Evolutionary conservation across 2,329 filamentous ascomycete genomes (phyloP), one percentile per base, ranked within the genome.

Genomic region (Amylocarpus encephaloides): DNA sequence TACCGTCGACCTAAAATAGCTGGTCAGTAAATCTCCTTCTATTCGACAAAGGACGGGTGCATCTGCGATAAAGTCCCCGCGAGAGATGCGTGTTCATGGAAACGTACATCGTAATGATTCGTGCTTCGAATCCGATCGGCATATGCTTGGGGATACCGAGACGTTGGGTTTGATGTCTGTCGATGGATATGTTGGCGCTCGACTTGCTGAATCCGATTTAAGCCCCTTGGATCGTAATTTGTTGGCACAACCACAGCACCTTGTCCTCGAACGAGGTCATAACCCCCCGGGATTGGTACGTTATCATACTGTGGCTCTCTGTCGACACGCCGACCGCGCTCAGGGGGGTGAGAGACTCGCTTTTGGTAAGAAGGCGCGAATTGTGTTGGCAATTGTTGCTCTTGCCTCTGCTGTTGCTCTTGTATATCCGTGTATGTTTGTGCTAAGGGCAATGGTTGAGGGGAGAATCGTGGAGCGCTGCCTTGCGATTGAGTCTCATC

Each of bases 221-320:
- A 35, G 18, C 58, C 58, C 26, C 54, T 54, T 12, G 60, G 59
- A 43, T 63, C 60, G 50, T 66, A 63, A 4, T 52, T 41, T 9
- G 61, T 60, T n/a, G 56, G 60, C 3, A 52, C 55, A 38, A 49
- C 16, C 13, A 51, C 48, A 6, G 57, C 54, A 13, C 64, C 64
- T 41, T 64, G 58, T 5, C 62, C 62, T 36, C 57, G 55, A 6
- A 66, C 65, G 2, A 64, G 46, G 13, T 46, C 33, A 43, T 67
- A 67, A 3, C 60, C 60, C 4, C 58, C 59, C 16, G 65, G 64
- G 39, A 66, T 66, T 2, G 63, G 64, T 7, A 65, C 63, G 26
- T 47, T 57, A 50, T 62, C 57, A 47, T 67, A 67, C 26, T 50
- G 48, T 16, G 57, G 60, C 30, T 64, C 63, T 52, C 56, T 51